Evolutionary conservation across 2,329 filamentous ascomycete genomes (phyloP).

Genomic region (Penicillium verrucosum): DNA sequence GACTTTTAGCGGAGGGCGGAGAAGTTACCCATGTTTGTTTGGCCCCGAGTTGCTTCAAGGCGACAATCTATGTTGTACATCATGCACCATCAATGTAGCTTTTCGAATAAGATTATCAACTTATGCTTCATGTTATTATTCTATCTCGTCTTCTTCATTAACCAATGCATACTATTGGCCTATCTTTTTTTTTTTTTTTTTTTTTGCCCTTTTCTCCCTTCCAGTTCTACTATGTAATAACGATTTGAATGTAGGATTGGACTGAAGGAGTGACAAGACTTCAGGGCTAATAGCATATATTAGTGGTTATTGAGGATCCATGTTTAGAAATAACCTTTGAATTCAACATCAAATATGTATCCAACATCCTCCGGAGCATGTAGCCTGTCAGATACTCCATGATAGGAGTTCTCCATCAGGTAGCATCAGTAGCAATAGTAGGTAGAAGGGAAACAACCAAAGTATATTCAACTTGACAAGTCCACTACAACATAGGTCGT

Average conservation of each 20-base stretch:
- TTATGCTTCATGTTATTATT: neutral
- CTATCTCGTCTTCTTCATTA: neutral
- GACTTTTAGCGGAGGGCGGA: constrained; percentile 6
- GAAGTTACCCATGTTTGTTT: neutral
- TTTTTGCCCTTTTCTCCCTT: too few species aligned
- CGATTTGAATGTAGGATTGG: too few species aligned
- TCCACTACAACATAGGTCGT: neutral
- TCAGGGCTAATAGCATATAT: neutral
- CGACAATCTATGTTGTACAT: neutral
- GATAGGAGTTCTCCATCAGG: neutral
- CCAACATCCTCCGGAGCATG: neutral
- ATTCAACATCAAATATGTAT: neutral
- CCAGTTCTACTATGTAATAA: too few species aligned
- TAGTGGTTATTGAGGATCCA: neutral
- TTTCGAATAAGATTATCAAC: neutral
- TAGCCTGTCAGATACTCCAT: neutral
- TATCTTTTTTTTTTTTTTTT: neutral
- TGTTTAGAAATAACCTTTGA: neutral
- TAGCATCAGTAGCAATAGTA: neutral
- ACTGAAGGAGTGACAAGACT: too few species aligned
- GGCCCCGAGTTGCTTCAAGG: neutral
- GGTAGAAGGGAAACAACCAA: too few species aligned
- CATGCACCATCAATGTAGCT: too few species aligned
- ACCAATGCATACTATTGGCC: accelerated
- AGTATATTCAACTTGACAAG: neutral